phyloP scores from a whole-genome alignment of 352 stramenopile species.

The Globisporangium middletonii region DNA sequence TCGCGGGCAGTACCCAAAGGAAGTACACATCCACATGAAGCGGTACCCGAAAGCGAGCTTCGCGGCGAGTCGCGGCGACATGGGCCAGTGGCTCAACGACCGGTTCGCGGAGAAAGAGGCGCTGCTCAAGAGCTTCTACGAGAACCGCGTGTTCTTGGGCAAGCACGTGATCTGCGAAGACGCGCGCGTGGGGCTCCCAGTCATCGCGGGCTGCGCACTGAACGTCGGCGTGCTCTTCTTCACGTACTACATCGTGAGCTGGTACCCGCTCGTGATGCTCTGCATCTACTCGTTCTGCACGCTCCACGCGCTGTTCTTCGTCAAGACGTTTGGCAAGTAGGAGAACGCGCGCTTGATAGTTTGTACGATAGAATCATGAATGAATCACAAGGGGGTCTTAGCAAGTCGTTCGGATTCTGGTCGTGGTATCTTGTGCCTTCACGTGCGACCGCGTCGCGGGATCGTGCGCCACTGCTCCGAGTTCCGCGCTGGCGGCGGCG shows the following conservation, averaged over 20 bases:
- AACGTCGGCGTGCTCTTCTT: slow-evolving; percentile 34
- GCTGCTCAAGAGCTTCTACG: slow-evolving; percentile 60
- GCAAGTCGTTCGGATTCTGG: background rate
- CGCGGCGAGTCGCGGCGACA: slow-evolving; percentile 32
- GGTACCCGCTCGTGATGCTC: slow-evolving; percentile 18
- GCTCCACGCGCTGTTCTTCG: slow-evolving; percentile 38
- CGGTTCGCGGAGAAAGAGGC: slow-evolving; percentile 74
- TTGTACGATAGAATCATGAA: background rate
- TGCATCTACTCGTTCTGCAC: slow-evolving; percentile 32
- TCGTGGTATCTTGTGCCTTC: background rate
- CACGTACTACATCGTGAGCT: slow-evolving; percentile 25
- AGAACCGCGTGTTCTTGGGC: slow-evolving; percentile 36
- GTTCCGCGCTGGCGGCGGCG: slow-evolving; percentile 20
- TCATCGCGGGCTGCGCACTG: slow-evolving; percentile 22
- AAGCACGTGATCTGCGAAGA: slow-evolving; percentile 29
- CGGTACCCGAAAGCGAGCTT: slow-evolving; percentile 44
- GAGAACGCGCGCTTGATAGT: background rate
- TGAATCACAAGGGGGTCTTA: slow-evolving; percentile 2
- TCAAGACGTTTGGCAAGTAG: slow-evolving; percentile 43
- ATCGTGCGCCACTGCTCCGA: slow-evolving; percentile 39
- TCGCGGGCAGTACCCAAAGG: slow-evolving; percentile 53
- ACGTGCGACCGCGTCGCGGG: background rate
- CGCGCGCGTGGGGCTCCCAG: slow-evolving; percentile 19
- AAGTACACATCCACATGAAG: slow-evolving; percentile 72
- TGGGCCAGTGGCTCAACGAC: slow-evolving; percentile 54